phyloP scores from a whole-genome alignment of 305 asterid species.

The Euphrasia arctica region DNA sequence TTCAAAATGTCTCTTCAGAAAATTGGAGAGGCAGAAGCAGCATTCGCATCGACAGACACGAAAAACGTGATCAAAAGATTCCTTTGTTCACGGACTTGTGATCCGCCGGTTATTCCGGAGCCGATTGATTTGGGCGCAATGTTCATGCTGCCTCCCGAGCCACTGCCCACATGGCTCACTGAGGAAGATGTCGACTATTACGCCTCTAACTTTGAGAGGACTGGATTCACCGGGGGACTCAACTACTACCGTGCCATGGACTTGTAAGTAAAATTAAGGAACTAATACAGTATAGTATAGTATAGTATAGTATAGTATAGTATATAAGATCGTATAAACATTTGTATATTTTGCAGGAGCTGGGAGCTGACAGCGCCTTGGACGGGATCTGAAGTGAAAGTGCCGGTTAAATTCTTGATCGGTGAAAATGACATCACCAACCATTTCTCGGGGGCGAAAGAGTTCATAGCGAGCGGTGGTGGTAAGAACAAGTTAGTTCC shows the following conservation, averaged over 20 bases:
- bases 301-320: too few relatives aligned
- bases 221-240: conserved; percentile 29
- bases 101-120: conserved; percentile 20
- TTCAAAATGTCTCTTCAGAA: not conserved
- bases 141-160: not conserved
- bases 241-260: conserved; percentile 33
- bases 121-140: not conserved
- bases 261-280: conserved; percentile 16
- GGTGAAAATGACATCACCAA: conserved; percentile 39
- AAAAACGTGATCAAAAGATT: conserved; percentile 16
- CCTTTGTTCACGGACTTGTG: not conserved
- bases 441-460: conserved; percentile 31
- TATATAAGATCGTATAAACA: too few relatives aligned
- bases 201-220: conserved; percentile 23
- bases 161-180: conserved; percentile 28
- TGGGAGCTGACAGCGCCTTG: conserved; percentile 49
- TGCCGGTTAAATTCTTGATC: conserved; percentile 38
- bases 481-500: conserved; percentile 31
- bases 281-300: too few relatives aligned
- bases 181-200: conserved; percentile 25
- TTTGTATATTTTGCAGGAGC: conserved; percentile 26
- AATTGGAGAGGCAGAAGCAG: conserved; percentile 28
- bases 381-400: conserved; percentile 34
- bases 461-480: conserved; percentile 29
- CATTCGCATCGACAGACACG: conserved; percentile 14